Evolutionary conservation across 2,329 filamentous ascomycete species (phyloP).

Genomic region (Hypoxylon sp.): DNA sequence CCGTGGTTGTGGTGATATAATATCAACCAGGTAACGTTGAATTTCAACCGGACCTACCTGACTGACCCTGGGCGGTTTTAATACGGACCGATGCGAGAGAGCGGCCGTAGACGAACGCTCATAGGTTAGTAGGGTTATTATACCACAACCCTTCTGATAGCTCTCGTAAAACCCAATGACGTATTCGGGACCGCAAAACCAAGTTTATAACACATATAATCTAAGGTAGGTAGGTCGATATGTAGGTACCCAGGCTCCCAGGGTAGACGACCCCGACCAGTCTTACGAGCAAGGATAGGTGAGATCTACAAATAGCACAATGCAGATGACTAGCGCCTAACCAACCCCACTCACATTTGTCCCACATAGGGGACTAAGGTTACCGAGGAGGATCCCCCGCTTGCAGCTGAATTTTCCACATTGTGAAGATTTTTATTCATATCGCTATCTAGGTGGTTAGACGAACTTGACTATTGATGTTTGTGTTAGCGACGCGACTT

Average conservation of each 20-base stretch:
- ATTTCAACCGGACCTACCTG: background rate
- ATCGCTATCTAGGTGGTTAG: background rate
- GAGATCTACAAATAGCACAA: slow-evolving; percentile 41
- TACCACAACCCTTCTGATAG: background rate
- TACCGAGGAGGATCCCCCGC: slow-evolving; percentile 21
- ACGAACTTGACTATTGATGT: background rate
- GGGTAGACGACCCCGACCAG: background rate
- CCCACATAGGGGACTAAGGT: slow-evolving; percentile 19
- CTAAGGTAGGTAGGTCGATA: background rate
- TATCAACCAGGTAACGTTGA: slow-evolving; percentile 25
- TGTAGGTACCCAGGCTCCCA: too few species aligned
- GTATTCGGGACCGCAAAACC: slow-evolving; percentile 10
- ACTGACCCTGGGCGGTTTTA: slow-evolving; percentile 10
- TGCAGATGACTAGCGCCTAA: slow-evolving; percentile 27
- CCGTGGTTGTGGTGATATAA: background rate
- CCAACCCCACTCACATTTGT: slow-evolving; percentile 36
- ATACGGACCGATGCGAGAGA: slow-evolving; percentile 31
- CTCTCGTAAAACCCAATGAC: slow-evolving; percentile 15
- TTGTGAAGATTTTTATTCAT: background rate
- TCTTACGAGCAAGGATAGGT: background rate
- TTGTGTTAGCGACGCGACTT: slow-evolving; percentile 9
- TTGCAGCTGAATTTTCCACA: slow-evolving; percentile 29
- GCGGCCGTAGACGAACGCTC: background rate
- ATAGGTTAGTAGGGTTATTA: background rate
- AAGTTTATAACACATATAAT: background rate